Base-by-base conservation (phyloP, 2,329 filamentous ascomycete species). In the Microsporum ferrugineum region DNA sequence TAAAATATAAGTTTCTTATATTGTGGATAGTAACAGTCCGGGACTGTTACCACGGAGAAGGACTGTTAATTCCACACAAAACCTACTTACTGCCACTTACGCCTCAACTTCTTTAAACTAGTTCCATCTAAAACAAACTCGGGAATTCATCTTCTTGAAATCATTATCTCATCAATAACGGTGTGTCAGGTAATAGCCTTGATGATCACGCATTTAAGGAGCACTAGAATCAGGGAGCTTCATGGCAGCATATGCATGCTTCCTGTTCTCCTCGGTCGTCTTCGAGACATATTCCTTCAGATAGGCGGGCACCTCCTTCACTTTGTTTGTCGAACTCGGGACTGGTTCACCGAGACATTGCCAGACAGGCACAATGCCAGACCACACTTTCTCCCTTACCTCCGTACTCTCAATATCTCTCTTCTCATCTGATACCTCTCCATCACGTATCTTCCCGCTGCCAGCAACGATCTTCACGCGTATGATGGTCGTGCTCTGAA, bases 401-500 rank as follows among this genome's bases (percentile, higher is more conserved):
- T 80, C 78, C 5, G 70, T 66, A 56, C 72, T 69, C 62, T 77
- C 74, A 66, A 75, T 65, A 70, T 86, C 83, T 66, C 81, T 80
- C 64, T 75, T 78, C 62, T 84, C 82, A 68, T 85, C 82, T n/a
- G 78, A 79, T 1, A 88, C 85, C 43, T 78, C 78, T 0, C 88
- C 88, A 29, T 80, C 77, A 5, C 88, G 79, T 47, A 88, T 78
- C 79, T 95, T 95, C 33, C 85, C 88, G 68, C 87, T 91, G 3
- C 88, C 90, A 57, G 83, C 84, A 14, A 81, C 78, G 63, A 95
- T 82, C 56, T 74, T 79, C 8, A 95, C 83, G 64, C 80, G 84
- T 61, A 95, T 75, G 45, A 95, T 84, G 49, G 83, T 82, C 0
- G 89, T 95, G 62, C 82, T 85, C 63, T 84, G 83, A 78, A 94